Conservation (phyloP, 345 rosid species). For the Gossypium rotundifolium region DNA sequence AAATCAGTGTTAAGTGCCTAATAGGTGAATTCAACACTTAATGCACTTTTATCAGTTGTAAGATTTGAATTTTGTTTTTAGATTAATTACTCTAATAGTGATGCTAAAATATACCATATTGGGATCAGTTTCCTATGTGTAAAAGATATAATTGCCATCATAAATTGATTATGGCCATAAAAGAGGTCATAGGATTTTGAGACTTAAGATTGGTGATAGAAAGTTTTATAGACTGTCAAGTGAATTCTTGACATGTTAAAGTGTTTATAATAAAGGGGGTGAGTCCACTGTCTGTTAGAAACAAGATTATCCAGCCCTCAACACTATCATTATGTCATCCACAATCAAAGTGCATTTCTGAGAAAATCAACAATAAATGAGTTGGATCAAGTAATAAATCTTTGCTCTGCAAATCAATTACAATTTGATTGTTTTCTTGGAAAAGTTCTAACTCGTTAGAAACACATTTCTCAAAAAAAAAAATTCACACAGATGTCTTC, state of each 20-base stretch:
- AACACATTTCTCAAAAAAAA: too few relatives aligned
- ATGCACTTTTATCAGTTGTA: background rate
- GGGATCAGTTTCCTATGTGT: background rate
- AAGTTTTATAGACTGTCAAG: background rate
- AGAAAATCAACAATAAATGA: background rate
- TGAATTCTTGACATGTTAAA: background rate
- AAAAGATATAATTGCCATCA: background rate
- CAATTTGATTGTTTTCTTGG: background rate
- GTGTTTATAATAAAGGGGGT: background rate
- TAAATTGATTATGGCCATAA: background rate
- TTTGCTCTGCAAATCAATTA: background rate
- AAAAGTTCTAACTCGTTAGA: background rate
- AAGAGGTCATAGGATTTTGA: background rate
- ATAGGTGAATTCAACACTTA: background rate
- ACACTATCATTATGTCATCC: background rate
- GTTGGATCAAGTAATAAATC: background rate
- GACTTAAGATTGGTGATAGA: background rate
- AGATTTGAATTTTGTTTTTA: constrained; percentile 40
- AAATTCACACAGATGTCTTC: background rate
- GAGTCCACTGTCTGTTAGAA: background rate
- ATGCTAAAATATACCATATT: background rate
- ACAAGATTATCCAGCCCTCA: background rate
- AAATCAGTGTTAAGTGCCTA: background rate
- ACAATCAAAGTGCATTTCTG: background rate
- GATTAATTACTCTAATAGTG: background rate